phyloP scores from a whole-genome alignment of 2,329 filamentous ascomycete species.

The Hymenotorrendiella dingleyae region DNA sequence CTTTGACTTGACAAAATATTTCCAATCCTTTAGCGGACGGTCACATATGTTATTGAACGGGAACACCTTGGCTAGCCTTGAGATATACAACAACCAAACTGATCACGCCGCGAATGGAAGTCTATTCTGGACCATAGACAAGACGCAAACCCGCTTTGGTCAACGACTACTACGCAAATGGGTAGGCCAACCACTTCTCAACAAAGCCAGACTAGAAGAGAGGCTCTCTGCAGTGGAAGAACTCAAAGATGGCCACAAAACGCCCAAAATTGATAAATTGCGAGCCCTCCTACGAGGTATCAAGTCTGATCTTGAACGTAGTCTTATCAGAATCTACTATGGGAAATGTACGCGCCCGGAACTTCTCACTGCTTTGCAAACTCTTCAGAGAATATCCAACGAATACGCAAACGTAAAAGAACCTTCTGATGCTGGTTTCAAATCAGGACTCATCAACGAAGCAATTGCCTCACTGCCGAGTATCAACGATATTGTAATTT shows the following conservation, averaged over 20 bases:
- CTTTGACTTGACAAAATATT: slow-evolving; percentile 94
- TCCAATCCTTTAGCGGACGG: slow-evolving; percentile 87
- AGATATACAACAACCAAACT: slow-evolving; percentile 93
- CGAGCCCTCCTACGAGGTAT: slow-evolving; percentile 64
- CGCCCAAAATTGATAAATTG: slow-evolving; percentile 64
- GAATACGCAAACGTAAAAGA: slow-evolving; percentile 66
- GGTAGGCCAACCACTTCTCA: slow-evolving; percentile 85
- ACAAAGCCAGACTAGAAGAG: slow-evolving; percentile 67
- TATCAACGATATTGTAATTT: slow-evolving; percentile 67
- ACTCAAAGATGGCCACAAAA: slow-evolving; percentile 63
- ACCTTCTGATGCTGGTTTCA: slow-evolving; percentile 64
- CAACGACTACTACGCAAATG: slow-evolving; percentile 85
- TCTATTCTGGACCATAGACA: slow-evolving; percentile 91
- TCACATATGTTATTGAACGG: slow-evolving; percentile 96
- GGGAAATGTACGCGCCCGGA: slow-evolving; percentile 90
- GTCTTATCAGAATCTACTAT: slow-evolving; percentile 93
- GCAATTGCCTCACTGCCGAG: slow-evolving; percentile 70
- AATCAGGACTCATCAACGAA: slow-evolving; percentile 60
- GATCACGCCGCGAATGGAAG: slow-evolving; percentile 81
- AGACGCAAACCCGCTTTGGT: slow-evolving; percentile 84
- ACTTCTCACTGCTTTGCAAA: slow-evolving; percentile 77
- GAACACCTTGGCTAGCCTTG: slow-evolving; percentile 86
- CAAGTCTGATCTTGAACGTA: slow-evolving; percentile 82
- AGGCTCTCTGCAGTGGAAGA: slow-evolving; percentile 83
- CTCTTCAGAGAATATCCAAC: slow-evolving; percentile 72